Evolutionary conservation across 257 asterid genomes (phyloP).

Genomic region (Solanum chaucha): DNA sequence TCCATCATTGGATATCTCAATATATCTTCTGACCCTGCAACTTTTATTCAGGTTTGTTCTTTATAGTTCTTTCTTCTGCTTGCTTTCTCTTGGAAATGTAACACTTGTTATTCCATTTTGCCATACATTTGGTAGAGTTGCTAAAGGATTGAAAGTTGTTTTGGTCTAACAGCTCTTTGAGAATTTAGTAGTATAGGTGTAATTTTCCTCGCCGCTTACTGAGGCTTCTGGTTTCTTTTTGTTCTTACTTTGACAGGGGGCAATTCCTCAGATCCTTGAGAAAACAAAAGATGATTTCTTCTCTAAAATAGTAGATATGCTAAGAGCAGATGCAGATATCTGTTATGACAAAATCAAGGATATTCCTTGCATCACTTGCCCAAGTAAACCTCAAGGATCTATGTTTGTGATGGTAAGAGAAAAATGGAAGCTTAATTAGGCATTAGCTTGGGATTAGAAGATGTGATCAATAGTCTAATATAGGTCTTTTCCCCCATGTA

Average conservation of each 20-base stretch:
- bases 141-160: neutral
- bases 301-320: conserved; percentile 26
- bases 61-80: neutral
- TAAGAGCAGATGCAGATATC: conserved; percentile 39
- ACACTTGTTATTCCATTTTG: neutral
- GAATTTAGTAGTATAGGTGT: conserved; percentile 7
- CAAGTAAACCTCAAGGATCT: conserved; percentile 78
- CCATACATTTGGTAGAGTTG: neutral
- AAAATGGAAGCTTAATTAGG: neutral
- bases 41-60: conserved; percentile 61
- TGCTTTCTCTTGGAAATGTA: neutral
- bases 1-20: conserved; percentile 50
- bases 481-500: conserved; percentile 9
- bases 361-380: conserved; percentile 64
- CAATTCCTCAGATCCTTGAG: conserved; percentile 46
- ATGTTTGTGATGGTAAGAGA: conserved; percentile 68
- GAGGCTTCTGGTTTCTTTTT: neutral
- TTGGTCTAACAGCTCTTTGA: neutral
- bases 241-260: conserved; percentile 38
- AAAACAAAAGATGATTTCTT: conserved; percentile 51
- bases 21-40: conserved; percentile 60
- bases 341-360: conserved; percentile 38
- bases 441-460: neutral
- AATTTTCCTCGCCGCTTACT: neutral
- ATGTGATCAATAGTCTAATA: neutral